Conservation (phyloP, 257 asterid genomes). For the Penstemon eatonii region DNA sequence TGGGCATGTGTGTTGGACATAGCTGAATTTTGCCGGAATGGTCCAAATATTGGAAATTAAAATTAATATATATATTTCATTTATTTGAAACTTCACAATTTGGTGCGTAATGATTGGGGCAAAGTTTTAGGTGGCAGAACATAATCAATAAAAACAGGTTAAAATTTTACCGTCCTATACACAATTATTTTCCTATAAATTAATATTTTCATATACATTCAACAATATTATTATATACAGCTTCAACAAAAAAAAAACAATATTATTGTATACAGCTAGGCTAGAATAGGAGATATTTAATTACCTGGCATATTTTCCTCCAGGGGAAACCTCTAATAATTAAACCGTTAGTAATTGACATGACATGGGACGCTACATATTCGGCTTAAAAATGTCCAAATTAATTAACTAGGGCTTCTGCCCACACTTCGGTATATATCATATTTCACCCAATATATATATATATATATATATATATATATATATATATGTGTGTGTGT, state of each 20-base stretch:
- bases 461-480: too few relatives aligned
- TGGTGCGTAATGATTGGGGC: not conserved
- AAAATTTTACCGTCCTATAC: not conserved
- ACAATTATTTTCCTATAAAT: not conserved
- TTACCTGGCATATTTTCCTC: not conserved
- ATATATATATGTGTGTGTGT: too few relatives aligned
- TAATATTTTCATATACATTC: too few relatives aligned
- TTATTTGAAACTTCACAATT: not conserved
- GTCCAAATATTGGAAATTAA: not conserved
- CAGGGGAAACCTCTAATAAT: not conserved
- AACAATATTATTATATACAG: too few relatives aligned
- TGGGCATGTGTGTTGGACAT: not conserved
- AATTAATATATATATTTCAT: not conserved
- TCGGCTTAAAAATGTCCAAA: too few relatives aligned
- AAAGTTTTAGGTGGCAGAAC: not conserved
- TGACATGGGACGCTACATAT: not conserved
- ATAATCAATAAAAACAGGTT: not conserved
- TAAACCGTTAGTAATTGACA: constrained; percentile 13
- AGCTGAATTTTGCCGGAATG: not conserved
- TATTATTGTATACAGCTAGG: too few relatives aligned
- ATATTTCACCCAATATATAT: too few relatives aligned
- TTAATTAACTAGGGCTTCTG: too few relatives aligned
- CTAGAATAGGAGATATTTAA: not conserved
- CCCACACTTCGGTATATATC: too few relatives aligned
- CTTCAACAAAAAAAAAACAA: too few relatives aligned